Percentiles rank a stretch among this genome's conserved stretches.
phyloP scores from a whole-genome alignment of 495 filamentous ascomycete species.

The Talaromyces wortmannii region DNA sequence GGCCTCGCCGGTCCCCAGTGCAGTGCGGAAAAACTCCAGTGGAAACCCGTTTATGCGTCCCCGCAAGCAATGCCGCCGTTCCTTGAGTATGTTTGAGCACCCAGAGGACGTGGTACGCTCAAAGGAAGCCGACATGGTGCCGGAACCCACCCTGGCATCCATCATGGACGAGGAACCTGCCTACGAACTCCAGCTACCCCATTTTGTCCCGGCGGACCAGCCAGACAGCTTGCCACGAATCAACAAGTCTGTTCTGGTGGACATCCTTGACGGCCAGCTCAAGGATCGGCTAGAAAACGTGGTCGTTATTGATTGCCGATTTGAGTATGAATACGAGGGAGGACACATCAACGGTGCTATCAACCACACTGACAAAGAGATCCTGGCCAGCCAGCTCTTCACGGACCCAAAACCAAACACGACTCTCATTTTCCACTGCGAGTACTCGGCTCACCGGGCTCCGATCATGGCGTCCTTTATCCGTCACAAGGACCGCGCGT shows the following conservation, averaged over 20 bases:
- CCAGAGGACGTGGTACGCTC: slow-evolving; percentile 79
- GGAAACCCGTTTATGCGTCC: slow-evolving; percentile 63
- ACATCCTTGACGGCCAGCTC: slow-evolving; percentile 83
- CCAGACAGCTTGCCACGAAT: slow-evolving; percentile 85
- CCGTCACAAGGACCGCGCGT: slow-evolving; percentile 74
- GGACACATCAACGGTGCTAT: slow-evolving; percentile 89
- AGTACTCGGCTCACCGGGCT: slow-evolving; percentile 96
- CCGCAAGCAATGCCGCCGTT: slow-evolving; percentile 81
- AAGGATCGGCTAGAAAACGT: slow-evolving; percentile 64
- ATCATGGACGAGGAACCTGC: slow-evolving; percentile 71
- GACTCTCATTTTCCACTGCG: slow-evolving; percentile 90
- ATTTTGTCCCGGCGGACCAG: slow-evolving; percentile 75
- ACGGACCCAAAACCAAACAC: slow-evolving; percentile 58
- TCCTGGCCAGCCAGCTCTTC: slow-evolving; percentile 73
- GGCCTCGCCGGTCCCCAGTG: slow-evolving; percentile 64
- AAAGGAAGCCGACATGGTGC: slow-evolving; percentile 47
- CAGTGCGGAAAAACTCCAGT: slow-evolving; percentile 58
- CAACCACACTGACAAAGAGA: slow-evolving; percentile 94
- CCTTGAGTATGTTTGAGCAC: slow-evolving; percentile 95
- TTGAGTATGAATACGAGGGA: slow-evolving; percentile 97
- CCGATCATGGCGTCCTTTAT: slow-evolving; percentile 78
- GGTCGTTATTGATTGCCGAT: slow-evolving; percentile 90
- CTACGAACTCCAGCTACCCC: slow-evolving; percentile 69
- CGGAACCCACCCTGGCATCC: slow-evolving; percentile 54
- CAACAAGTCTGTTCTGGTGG: slow-evolving; percentile 65